These are phyloP conservation scores for Venturia oleaginea DNA, from an alignment of 2,329 filamentous ascomycete genomes.

Conservation along the genomic window DNA sequence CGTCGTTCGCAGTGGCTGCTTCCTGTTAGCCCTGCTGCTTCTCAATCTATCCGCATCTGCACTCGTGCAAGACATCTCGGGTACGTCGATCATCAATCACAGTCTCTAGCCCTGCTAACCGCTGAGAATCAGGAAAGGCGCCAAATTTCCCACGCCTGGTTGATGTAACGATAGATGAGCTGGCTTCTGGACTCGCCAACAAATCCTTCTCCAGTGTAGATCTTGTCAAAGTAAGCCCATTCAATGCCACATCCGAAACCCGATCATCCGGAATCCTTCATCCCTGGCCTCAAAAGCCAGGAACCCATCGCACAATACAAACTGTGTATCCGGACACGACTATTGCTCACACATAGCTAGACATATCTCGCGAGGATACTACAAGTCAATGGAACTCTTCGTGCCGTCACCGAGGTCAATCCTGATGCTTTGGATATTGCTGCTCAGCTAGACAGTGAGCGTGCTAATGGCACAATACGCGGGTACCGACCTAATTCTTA, in stretches of 20 bases:
- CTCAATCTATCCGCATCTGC: neutral
- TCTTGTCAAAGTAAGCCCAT: slow-evolving; percentile 35
- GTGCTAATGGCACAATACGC: slow-evolving; percentile 36
- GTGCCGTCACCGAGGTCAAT: slow-evolving; percentile 46
- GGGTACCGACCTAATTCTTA: slow-evolving; percentile 26
- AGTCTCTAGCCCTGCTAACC: neutral
- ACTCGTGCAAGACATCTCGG: neutral
- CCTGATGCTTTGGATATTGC: slow-evolving; percentile 46
- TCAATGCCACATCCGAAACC: neutral
- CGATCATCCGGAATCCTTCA: neutral
- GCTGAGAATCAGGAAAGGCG: neutral
- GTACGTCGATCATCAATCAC: neutral
- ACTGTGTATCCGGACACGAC: neutral
- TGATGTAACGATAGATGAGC: slow-evolving; percentile 43
- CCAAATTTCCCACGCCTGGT: slow-evolving; percentile 33
- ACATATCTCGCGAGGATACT: slow-evolving; percentile 43
- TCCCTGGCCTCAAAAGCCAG: neutral
- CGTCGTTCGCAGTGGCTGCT: neutral
- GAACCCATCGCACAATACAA: neutral
- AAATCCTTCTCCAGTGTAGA: slow-evolving; percentile 45
- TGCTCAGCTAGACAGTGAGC: slow-evolving; percentile 37
- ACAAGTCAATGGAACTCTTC: slow-evolving; percentile 44
- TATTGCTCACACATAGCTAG: slow-evolving; percentile 20
- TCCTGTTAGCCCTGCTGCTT: neutral
- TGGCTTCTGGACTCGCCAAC: slow-evolving; percentile 39